Evolutionary conservation across 2,329 filamentous ascomycete genomes (phyloP).

Genomic region (Colletotrichum filicis): DNA sequence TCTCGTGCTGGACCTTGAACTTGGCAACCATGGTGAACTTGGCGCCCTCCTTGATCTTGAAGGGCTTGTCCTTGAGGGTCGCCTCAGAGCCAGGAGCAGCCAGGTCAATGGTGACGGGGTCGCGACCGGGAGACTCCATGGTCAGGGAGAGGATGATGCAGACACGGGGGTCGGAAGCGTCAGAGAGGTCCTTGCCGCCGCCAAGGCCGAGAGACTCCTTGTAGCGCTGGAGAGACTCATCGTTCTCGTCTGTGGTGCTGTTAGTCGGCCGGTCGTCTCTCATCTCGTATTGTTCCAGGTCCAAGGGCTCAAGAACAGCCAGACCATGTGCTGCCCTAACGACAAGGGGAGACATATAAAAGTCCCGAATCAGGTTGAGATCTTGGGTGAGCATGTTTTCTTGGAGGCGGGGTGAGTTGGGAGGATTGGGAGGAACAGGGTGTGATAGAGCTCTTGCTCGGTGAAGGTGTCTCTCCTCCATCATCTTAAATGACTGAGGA

Average conservation of each 20-base stretch:
- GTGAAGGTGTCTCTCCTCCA: conserved; percentile 22
- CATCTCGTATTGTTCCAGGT: neutral
- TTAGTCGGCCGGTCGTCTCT: conserved; percentile 14
- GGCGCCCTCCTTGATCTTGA: conserved; percentile 96
- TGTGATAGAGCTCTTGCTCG: conserved; percentile 21
- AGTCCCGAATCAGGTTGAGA: conserved; percentile 20
- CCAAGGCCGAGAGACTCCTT: conserved; percentile 94
- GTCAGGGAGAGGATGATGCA: conserved; percentile 94
- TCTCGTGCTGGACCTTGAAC: conserved; percentile 97
- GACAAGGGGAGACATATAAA: conserved; percentile 15
- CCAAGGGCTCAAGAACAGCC: neutral
- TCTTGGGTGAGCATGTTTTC: conserved; percentile 8
- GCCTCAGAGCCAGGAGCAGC: conserved; percentile 77
- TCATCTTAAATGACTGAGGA: conserved; percentile 13
- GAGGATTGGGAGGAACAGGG: conserved; percentile 30
- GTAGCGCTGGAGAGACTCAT: conserved; percentile 97
- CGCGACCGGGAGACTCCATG: conserved; percentile 84
- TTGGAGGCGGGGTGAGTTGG: conserved; percentile 20
- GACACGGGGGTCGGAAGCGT: conserved; percentile 85
- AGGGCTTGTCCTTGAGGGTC: conserved; percentile 88
- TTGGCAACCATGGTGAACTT: conserved; percentile 94
- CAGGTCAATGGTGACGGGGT: conserved; percentile 90
- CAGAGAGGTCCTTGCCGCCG: conserved; percentile 76
- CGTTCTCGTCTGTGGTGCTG: conserved; percentile 66
- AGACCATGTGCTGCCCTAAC: conserved; percentile 18